Evolutionary conservation across 257 asterid genomes (phyloP).

Genomic region (Nicotiana noctiflora): DNA sequence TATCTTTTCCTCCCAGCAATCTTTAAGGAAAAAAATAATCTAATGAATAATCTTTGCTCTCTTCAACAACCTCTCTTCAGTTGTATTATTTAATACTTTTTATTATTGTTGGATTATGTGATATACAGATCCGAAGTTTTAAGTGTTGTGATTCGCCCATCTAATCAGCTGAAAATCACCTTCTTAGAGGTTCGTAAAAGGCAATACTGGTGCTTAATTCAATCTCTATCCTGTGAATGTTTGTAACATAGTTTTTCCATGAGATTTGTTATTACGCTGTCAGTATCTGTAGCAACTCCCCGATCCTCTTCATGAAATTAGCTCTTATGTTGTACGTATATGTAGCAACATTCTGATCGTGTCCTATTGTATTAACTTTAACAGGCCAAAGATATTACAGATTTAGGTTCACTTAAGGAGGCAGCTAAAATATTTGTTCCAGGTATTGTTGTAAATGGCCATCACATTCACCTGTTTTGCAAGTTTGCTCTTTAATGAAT

Average conservation of each 20-base stretch:
- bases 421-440: constrained; percentile 90
- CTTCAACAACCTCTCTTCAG: constrained; percentile 12
- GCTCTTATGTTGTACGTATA: background rate
- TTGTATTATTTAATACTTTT: background rate
- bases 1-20: background rate
- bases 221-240: background rate
- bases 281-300: background rate
- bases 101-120: constrained; percentile 22
- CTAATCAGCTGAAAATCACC: constrained; percentile 87
- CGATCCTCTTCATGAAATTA: too few relatives aligned
- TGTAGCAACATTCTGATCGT: background rate
- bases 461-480: constrained; percentile 12
- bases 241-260: background rate
- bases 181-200: constrained; percentile 76
- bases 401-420: constrained; percentile 81
- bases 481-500: background rate
- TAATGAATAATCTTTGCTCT: background rate
- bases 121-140: constrained; percentile 75
- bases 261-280: background rate
- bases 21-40: background rate
- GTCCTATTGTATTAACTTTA: background rate
- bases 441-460: constrained; percentile 32
- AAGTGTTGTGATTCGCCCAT: constrained; percentile 70
- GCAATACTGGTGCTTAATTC: constrained; percentile 11
- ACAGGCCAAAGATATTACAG: constrained; percentile 88